Percentiles rank a stretch among this genome's conserved stretches.
These are phyloP conservation scores for Ascosphaera aggregata DNA, from an alignment of 2,329 filamentous ascomycete species.

Conservation along the genomic window DNA sequence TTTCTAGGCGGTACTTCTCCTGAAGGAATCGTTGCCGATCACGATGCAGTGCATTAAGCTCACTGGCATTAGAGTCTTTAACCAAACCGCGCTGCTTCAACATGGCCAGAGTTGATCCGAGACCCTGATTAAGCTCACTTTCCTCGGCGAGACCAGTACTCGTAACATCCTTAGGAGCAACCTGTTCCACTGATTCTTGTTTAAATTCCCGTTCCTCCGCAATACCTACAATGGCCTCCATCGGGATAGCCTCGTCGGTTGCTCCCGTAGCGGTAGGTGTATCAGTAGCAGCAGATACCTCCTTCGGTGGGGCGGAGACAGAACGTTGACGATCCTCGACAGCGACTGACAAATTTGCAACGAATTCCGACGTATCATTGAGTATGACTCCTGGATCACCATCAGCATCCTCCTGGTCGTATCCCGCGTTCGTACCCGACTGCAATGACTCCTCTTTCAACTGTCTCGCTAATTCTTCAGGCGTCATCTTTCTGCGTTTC, in stretches of 20 bases:
- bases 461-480: constrained; percentile 69
- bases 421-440: constrained; percentile 29
- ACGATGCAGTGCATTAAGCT: constrained; percentile 42
- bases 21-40: constrained; percentile 57
- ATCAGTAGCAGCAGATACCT: constrained; percentile 5
- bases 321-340: constrained; percentile 27
- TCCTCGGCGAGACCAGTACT: constrained; percentile 68
- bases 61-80: constrained; percentile 35
- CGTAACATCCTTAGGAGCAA: constrained; percentile 12
- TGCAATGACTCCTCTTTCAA: constrained; percentile 36
- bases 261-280: constrained; percentile 17
- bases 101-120: constrained; percentile 63
- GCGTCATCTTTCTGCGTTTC: constrained; percentile 68
- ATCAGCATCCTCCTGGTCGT: constrained; percentile 29
- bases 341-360: constrained; percentile 58
- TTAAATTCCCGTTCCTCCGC: constrained; percentile 26
- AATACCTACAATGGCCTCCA: constrained; percentile 28
- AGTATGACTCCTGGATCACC: constrained; percentile 54
- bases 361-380: constrained; percentile 87
- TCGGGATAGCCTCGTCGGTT: constrained; percentile 29
- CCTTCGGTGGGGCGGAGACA: constrained; percentile 15
- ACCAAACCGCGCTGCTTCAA: constrained; percentile 70
- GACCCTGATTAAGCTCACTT: constrained; percentile 49
- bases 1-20: constrained; percentile 54
- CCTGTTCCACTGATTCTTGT: constrained; percentile 24